These are phyloP conservation scores for Vitrella brassicaformis DNA, from an alignment of 73 alveolate genomes.

Conservation along the genomic window DNA sequence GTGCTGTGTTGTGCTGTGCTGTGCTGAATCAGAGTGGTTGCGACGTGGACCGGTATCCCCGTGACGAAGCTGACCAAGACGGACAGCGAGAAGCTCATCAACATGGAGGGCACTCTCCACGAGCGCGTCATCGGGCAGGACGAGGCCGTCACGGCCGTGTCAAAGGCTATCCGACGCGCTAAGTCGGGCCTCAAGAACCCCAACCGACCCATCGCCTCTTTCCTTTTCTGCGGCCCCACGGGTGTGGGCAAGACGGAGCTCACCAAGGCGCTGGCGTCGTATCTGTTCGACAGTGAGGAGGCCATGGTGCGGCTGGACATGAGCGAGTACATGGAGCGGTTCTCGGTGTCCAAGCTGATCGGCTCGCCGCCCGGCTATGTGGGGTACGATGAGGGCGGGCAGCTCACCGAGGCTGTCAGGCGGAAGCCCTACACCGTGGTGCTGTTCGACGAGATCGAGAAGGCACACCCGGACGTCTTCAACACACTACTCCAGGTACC, in stretches of 20 bases:
- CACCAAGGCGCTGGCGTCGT: conserved; percentile 3
- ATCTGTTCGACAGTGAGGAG: neutral
- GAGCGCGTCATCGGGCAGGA: conserved; percentile 38
- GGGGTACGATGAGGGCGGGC: conserved; percentile 45
- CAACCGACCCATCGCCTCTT: conserved; percentile 35
- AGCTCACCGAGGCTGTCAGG: conserved; percentile 39
- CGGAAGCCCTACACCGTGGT: conserved; percentile 35
- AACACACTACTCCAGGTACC: conserved; percentile 3
- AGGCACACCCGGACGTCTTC: conserved; percentile 45
- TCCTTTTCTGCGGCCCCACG: conserved; percentile 41
- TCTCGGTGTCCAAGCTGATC: conserved; percentile 31
- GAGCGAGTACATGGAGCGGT: conserved; percentile 40
- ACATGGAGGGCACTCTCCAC: conserved; percentile 7
- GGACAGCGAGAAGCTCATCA: neutral
- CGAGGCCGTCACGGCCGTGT: conserved; percentile 35
- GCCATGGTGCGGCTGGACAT: conserved; percentile 37
- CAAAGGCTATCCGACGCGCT: conserved; percentile 37
- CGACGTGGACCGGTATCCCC: neutral
- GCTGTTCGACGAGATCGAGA: conserved; percentile 39
- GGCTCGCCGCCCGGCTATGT: conserved; percentile 42
- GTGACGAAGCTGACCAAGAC: neutral
- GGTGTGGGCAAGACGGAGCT: conserved; percentile 44
- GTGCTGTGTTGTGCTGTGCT: neutral
- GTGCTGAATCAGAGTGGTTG: neutral
- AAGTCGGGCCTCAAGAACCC: conserved; percentile 34